phyloP scores from a whole-genome alignment of 495 filamentous ascomycete species.

The Hyphodiscus hymeniophilus region DNA sequence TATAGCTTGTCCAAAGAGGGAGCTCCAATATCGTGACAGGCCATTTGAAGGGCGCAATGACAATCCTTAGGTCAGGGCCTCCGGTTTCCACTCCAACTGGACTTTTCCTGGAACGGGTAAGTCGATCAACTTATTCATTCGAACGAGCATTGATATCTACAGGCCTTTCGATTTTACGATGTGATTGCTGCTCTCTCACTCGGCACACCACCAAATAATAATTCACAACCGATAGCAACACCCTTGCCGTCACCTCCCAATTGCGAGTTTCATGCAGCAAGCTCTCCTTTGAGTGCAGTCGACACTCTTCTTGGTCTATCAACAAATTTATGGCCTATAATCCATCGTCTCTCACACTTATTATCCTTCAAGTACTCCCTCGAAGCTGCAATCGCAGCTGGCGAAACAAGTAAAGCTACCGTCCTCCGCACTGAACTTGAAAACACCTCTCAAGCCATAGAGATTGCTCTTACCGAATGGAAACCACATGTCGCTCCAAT shows the following conservation, averaged over 20 bases:
- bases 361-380: conserved; percentile 42
- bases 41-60: conserved; percentile 51
- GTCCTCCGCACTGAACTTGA: conserved; percentile 48
- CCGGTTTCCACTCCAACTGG: conserved; percentile 40
- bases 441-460: conserved; percentile 45
- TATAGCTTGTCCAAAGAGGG: conserved; percentile 51
- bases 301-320: conserved; percentile 56
- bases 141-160: conserved; percentile 2
- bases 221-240: conserved; percentile 29
- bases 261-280: conserved; percentile 31
- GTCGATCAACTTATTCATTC: conserved; percentile 14
- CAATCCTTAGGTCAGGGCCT: conserved; percentile 44
- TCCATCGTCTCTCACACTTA: conserved; percentile 50
- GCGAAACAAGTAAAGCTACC: conserved; percentile 37
- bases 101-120: conserved; percentile 48
- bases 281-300: conserved; percentile 42
- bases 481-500: conserved; percentile 28
- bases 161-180: conserved; percentile 59
- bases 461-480: conserved; percentile 47
- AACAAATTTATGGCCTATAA: conserved; percentile 54
- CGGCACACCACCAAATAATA: conserved; percentile 46
- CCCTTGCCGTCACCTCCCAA: conserved; percentile 22
- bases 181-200: conserved; percentile 56
- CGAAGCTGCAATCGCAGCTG: conserved; percentile 31
- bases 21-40: conserved; percentile 48